phyloP scores from a whole-genome alignment of 306 rosid genomes.

The Malus sylvestris region DNA sequence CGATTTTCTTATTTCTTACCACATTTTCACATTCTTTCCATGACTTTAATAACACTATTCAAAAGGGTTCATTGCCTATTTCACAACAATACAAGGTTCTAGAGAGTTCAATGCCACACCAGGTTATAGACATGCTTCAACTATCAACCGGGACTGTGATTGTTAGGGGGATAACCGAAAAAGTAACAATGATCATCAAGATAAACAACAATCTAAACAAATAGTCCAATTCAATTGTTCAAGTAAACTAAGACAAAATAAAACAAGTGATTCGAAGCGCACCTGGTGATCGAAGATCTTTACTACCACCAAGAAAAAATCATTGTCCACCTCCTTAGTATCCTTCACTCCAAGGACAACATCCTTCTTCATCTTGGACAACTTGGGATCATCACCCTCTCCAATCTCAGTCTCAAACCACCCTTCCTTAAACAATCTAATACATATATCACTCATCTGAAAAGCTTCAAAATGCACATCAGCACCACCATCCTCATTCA shows the following conservation, averaged over 20 bases:
- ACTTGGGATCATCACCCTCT: conserved; percentile 73
- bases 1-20: neutral
- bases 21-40: neutral
- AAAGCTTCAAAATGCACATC: conserved; percentile 95
- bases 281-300: conserved; percentile 92
- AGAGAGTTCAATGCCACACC: neutral
- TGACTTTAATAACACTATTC: neutral
- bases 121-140: neutral
- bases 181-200: neutral
- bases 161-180: neutral
- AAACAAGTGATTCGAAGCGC: neutral
- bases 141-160: neutral
- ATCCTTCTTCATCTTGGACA: conserved; percentile 82
- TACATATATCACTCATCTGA: conserved; percentile 93
- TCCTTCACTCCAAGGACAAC: conserved; percentile 95
- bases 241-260: neutral
- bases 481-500: conserved; percentile 72
- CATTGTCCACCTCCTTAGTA: conserved; percentile 82
- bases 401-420: conserved; percentile 70
- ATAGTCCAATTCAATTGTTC: neutral
- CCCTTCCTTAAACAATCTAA: conserved; percentile 69
- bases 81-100: neutral
- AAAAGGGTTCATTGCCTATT: neutral
- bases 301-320: conserved; percentile 93
- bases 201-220: neutral